Percentiles rank a stretch among this genome's conserved stretches.
These are phyloP conservation scores for Arthrobotrys megalospora DNA, from an alignment of 2,329 filamentous ascomycete genomes.

Conservation along the genomic window DNA sequence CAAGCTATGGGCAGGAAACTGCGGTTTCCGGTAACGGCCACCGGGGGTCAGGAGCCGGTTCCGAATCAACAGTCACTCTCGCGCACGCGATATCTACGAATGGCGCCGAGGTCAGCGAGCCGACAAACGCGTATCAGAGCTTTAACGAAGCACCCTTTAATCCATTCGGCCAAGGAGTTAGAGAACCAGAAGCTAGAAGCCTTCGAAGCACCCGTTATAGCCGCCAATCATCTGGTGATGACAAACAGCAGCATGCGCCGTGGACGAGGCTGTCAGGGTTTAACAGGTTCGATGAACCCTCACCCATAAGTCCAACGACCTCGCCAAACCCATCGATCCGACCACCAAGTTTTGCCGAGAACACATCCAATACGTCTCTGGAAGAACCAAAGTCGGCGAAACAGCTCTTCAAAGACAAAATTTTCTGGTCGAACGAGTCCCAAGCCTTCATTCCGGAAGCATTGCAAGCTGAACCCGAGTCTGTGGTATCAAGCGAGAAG, in stretches of 20 bases:
- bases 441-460: constrained; percentile 2
- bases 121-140: background rate
- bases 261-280: constrained; percentile 17
- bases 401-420: constrained; percentile 5
- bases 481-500: background rate
- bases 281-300: constrained; percentile 11
- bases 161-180: background rate
- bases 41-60: background rate
- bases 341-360: constrained; percentile 10
- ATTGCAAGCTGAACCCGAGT: background rate
- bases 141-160: constrained; percentile 1
- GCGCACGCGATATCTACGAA: background rate
- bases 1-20: constrained; percentile 21
- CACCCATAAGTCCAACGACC: constrained; percentile 6
- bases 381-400: constrained; percentile 3
- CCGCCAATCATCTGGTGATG: background rate
- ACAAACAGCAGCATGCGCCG: constrained; percentile 5
- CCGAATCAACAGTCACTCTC: constrained; percentile 10
- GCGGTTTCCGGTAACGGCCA: background rate
- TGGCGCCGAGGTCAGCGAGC: background rate
- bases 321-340: constrained; percentile 15
- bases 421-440: background rate
- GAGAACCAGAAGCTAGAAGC: background rate
- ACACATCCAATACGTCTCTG: background rate
- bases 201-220: constrained; percentile 12